Base-by-base conservation (phyloP, 208 protist genomes). In the Tetramitus jugosus region DNA sequence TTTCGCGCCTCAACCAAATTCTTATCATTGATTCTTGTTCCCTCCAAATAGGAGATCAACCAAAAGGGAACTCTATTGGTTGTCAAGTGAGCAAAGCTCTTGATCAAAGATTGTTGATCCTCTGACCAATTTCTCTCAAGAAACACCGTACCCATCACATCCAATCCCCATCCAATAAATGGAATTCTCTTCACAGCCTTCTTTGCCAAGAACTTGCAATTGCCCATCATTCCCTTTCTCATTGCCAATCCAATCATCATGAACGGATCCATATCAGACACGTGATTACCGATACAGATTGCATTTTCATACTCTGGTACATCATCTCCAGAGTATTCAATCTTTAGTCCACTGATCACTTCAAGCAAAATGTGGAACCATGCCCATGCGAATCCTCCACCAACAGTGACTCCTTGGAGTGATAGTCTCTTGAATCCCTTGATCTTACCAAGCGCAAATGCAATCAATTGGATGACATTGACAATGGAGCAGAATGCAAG, bases 281-380 rank as follows among this genome's bases (percentile, higher is more conserved):
- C 42, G 14, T 72, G 65, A 53, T 72, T 72, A 2, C 40, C 45
- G n/a, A 72, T 72, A 35, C 13, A 39, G 37, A 72, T 37, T 42
- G n/a, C 35, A 53, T 53, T 72, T 52, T 72, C 65, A 37, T 53
- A 53, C 23, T 53, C 37, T 53, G 65, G 65, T 35, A 72, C 53
- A 14, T 72, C 35, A 14, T 72, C 65, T 17, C 65, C 65, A 17
- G 26, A 72, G 29, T 10, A 72, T 42, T 42, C 40, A 13, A 72
- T 37, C 35, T 72, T 39, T 33, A 72, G 10, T 35, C 35, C 29
- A 53, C 23, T 42, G 3, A 26, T 35, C 13, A 53, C 7, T 53
- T 72, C 65, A 7, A 53, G 37, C 35, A 53, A 17, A 53, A 72
- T 53, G 49, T n/a, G n/a, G n/a, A n/a, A n/a, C n/a, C n/a, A n/a